Evolutionary conservation across 1,284 basidiomycete species (phyloP), one percentile per base, ranked within the genome.

Genomic region (Heterobasidion occidentale): DNA sequence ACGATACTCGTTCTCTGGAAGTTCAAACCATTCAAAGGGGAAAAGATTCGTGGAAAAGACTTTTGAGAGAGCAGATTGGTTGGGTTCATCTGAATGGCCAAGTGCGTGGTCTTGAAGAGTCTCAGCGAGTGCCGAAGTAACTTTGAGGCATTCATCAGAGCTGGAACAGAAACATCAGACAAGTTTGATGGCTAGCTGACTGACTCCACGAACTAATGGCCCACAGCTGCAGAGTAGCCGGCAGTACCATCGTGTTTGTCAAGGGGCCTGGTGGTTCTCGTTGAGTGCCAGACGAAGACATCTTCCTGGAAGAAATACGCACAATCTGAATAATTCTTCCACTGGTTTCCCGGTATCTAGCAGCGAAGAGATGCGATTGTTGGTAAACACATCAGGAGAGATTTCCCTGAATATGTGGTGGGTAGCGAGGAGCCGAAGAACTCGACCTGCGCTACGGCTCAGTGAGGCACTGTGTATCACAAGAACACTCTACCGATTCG

Each of bases 371-470:
- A 63, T 54, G 6, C 65, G 64, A 53, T 70, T 72, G 60, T 68
- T 65, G 6, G 66, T 64, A 49, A 70, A 72, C 3, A 67, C 63
- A 51, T 71, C 67, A 3, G 67, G 69, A 11, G 59, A 55, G 11
- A 68, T 61, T 38, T 70, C 68, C 1, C 61, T 57, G 48, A 67
- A 63, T 56, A 66, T 63, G 56, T 70, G 68, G 20, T 63, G 57
- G 3, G 64, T 66, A 5, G 67, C 66, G 7, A 70, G 64, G 9
- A 67, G 48, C 4, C 69, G 64, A 9, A 70, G 54, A 3, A 67
- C 56, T 12, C 66, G 66, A 3, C 58, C 68, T 70, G 47, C 34
- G 33, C n/a, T 27, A 4, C 7, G 48, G 11, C 34, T 9, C 8
- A 27, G 42, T 9, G 15, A 35, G 35, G 17, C 17, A 50, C 15